phyloP scores from a whole-genome alignment of 345 rosid species.

The Populus deltoides region DNA sequence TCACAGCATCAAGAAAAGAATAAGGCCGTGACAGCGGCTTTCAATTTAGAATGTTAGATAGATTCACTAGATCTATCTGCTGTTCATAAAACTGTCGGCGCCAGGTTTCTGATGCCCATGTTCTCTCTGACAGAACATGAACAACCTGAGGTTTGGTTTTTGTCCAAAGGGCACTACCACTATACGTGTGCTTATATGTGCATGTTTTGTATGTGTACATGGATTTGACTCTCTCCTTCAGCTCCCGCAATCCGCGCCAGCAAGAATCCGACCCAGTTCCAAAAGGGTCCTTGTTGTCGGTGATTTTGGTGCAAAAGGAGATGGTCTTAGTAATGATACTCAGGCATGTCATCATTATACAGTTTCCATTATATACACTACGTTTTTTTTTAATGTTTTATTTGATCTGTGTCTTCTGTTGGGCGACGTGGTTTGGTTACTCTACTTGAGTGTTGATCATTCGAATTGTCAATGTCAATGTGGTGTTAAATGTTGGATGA shows the following conservation, averaged over 20 bases:
- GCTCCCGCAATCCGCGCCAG: constrained; percentile 49
- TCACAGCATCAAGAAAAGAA: too few species aligned
- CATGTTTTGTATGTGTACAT: constrained; percentile 31
- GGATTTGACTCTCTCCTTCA: constrained; percentile 53
- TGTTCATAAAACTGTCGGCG: neutral
- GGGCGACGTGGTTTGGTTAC: neutral
- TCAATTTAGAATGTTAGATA: too few species aligned
- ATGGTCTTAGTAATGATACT: constrained; percentile 68
- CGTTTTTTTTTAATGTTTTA: too few species aligned
- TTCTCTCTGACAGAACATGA: constrained; percentile 19
- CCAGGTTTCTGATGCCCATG: neutral
- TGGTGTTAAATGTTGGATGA: too few species aligned
- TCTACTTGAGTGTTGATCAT: neutral
- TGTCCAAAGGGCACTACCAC: constrained; percentile 10
- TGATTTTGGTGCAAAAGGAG: constrained; percentile 70
- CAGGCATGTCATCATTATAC: constrained; percentile 32
- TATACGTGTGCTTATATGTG: constrained; percentile 6
- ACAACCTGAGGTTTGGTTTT: constrained; percentile 18
- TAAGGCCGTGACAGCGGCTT: too few species aligned
- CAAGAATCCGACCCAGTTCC: constrained; percentile 43
- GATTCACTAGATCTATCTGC: too few species aligned
- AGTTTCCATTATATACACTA: too few species aligned
- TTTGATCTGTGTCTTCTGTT: too few species aligned
- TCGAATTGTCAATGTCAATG: too few species aligned
- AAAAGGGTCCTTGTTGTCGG: constrained; percentile 48